Base-by-base conservation (phyloP, 2,329 filamentous ascomycete genomes). In the Trichoderma koningiopsis region DNA sequence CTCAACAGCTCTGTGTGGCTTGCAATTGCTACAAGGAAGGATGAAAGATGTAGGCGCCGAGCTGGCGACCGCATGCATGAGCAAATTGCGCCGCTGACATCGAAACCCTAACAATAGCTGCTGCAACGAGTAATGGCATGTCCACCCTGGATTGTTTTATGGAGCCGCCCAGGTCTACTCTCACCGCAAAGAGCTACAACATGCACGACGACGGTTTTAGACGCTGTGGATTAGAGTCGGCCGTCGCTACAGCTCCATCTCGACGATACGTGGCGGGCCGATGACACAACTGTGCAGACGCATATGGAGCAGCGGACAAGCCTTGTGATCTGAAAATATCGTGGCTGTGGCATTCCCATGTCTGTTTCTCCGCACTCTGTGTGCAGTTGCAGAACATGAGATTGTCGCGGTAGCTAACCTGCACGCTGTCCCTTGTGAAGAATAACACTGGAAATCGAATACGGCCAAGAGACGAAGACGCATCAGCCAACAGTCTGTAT, bases 251-350 rank as follows among this genome's bases (percentile, higher is more conserved):
- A 52, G 64, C 55, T 67, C 55, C 64, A 40, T 67, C 55, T 5
- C 11, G 47, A 43, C 31, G 37, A 67, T 67, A 67, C 64, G 64
- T 67, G 64, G 64, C 64, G 64, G 37, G 59, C 53, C 64, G 64
- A 49, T 67, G 64, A 52, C 64, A 59, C 40, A 33, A 59, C 53
- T 19, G 55, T 59, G 64, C 64, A 66, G 64, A 52, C 52, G 64
- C 64, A 35, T 27, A 67, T 67, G 64, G 40, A 58, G 64, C 63
- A 66, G 35, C 52, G 33, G 43, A 37, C 49, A 56, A 64, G 29
- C 61, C 55, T 64, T 55, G 35, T 52, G 61, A 64, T 64, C 49
- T 64, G 61, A 24, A 11, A 35, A 22, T 43, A 27, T 22, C 22
- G 7, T 40, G 13, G 40, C 40, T 8, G 40, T n/a, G 40, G 16